phyloP scores from a whole-genome alignment of 305 asterid species.

The Solanum hybrid region DNA sequence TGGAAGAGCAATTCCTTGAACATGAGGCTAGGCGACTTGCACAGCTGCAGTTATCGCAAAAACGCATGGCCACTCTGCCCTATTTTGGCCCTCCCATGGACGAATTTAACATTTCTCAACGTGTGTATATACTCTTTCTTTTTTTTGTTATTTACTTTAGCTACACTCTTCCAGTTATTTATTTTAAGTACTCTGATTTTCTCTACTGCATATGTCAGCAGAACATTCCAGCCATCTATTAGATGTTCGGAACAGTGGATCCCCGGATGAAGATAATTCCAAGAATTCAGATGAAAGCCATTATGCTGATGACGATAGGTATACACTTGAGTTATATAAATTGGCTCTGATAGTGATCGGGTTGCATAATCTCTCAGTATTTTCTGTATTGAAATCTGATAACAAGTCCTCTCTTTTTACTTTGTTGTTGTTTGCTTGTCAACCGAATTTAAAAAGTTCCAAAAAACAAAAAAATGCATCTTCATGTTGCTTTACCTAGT shows the following conservation, averaged over 20 bases:
- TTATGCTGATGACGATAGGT: conserved; percentile 61
- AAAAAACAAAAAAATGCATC: not conserved
- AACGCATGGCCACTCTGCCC: conserved; percentile 22
- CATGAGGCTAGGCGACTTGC: conserved; percentile 49
- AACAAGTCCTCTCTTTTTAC: not conserved
- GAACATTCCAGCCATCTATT: conserved; percentile 32
- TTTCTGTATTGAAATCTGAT: not conserved
- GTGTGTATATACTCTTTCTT: conserved; percentile 7
- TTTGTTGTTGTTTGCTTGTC: not conserved
- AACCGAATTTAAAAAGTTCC: not conserved
- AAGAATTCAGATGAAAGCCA: conserved; percentile 18
- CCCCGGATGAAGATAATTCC: conserved; percentile 32
- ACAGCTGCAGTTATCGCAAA: conserved; percentile 38
- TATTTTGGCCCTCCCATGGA: conserved; percentile 33
- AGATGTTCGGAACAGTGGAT: conserved; percentile 30
- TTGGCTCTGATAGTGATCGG: not conserved
- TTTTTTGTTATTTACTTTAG: not conserved
- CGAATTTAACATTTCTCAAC: conserved; percentile 36
- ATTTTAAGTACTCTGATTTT: not conserved
- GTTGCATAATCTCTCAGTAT: not conserved
- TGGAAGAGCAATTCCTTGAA: conserved; percentile 38
- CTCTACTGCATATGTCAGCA: conserved; percentile 8
- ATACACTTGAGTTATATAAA: conserved; percentile 1
- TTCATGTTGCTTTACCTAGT: not conserved
- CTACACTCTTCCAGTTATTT: not conserved